These are phyloP conservation scores for Spongospora subterranea DNA, from an alignment of 208 protist genomes.

Conservation along the genomic window DNA sequence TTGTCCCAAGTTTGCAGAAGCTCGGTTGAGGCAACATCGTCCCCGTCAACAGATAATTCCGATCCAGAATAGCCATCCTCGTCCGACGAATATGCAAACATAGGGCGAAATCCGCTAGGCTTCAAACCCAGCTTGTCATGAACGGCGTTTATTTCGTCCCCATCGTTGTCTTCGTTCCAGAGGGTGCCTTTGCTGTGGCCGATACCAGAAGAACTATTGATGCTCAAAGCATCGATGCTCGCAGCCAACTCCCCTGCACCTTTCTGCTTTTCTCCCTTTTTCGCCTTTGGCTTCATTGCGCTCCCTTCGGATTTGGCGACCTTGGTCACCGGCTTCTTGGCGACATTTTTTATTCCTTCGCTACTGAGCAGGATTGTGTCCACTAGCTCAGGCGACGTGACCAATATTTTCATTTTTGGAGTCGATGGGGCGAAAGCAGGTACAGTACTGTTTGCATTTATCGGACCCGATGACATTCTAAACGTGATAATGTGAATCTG, in stretches of 20 bases:
- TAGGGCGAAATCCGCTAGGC: neutral
- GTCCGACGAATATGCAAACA: neutral
- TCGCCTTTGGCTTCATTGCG: neutral
- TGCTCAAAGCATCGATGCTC: neutral
- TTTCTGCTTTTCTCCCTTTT: neutral
- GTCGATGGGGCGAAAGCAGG: too few species aligned
- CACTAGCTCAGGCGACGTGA: conserved; percentile 42
- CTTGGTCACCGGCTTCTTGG: neutral
- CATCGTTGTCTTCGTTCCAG: neutral
- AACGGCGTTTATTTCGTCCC: neutral
- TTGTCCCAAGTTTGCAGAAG: conserved; percentile 45
- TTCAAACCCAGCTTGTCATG: neutral
- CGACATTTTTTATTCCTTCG: neutral
- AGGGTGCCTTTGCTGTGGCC: neutral
- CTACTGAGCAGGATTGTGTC: neutral
- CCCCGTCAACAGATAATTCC: conserved; percentile 7
- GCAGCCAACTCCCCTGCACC: neutral
- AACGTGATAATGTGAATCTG: too few species aligned
- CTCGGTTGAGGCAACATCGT: conserved; percentile 19
- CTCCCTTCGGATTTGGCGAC: neutral
- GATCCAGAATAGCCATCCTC: neutral
- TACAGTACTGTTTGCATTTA: too few species aligned
- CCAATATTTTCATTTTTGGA: neutral
- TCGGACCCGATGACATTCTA: too few species aligned
- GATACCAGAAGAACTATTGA: neutral